Percentiles rank a stretch among this genome's conserved stretches.
Evolutionary conservation across 2,329 filamentous ascomycete genomes (phyloP).

Genomic region (Emergomyces orientalis): DNA sequence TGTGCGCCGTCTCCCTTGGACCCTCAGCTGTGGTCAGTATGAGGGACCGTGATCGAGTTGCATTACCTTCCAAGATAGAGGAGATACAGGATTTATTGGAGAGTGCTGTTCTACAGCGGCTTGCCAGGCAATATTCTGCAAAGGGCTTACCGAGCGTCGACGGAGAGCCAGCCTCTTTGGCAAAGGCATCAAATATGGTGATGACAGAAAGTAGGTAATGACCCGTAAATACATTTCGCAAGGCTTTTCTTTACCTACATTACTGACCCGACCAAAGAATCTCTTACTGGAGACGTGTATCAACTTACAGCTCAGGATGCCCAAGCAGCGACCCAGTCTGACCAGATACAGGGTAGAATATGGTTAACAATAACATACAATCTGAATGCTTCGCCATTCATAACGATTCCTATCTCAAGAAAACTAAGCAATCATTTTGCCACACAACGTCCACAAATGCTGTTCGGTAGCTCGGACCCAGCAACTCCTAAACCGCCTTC

Average conservation of each 20-base stretch:
- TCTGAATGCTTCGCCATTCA: background rate
- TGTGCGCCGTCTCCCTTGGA: background rate
- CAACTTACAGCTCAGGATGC: background rate
- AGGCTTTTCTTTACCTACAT: too few relatives aligned
- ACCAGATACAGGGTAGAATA: background rate
- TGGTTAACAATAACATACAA: background rate
- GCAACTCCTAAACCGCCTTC: background rate
- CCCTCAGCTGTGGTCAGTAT: background rate
- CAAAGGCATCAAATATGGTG: too few relatives aligned
- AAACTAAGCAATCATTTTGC: background rate
- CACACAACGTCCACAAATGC: background rate
- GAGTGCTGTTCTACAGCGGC: background rate
- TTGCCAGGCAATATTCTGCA: background rate
- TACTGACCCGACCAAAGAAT: background rate
- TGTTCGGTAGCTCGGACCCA: background rate
- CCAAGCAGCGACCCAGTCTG: background rate
- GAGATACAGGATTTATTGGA: background rate
- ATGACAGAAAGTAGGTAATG: too few relatives aligned
- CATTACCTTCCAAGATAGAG: background rate
- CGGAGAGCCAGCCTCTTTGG: too few relatives aligned
- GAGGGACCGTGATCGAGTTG: background rate
- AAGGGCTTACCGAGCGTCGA: too few relatives aligned
- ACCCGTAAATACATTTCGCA: too few relatives aligned
- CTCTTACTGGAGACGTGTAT: background rate
- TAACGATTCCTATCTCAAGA: background rate